phyloP scores from a whole-genome alignment of 192 early-diverging fungal genomes.

The Irineochytrium annulatum region DNA sequence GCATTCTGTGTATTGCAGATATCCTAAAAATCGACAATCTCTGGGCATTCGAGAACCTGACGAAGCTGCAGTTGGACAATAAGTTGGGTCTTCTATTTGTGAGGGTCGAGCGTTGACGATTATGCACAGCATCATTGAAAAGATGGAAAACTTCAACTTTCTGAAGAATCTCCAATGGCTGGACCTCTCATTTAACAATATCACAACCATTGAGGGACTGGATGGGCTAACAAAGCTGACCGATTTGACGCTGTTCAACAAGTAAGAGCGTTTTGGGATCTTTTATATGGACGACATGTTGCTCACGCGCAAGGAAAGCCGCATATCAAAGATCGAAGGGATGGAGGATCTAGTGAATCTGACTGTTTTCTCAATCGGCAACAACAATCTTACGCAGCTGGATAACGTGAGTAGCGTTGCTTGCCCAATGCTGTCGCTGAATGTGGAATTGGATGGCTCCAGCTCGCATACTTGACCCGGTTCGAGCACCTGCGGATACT shows the following conservation, averaged over 20 bases:
- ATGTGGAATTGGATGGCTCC: not conserved
- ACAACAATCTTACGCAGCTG: conserved; percentile 46
- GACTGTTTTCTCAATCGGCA: conserved; percentile 56
- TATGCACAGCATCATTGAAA: conserved; percentile 65
- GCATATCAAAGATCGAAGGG: conserved; percentile 52
- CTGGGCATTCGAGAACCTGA: conserved; percentile 56
- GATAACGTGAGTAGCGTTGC: conserved; percentile 44
- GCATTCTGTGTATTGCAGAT: conserved; percentile 26
- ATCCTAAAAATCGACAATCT: conserved; percentile 65
- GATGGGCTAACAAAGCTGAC: conserved; percentile 51
- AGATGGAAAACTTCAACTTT: conserved; percentile 58
- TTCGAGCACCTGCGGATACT: conserved; percentile 55
- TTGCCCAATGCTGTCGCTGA: not conserved
- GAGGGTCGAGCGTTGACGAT: no score
- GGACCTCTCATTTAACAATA: conserved; percentile 65
- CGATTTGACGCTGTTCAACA: conserved; percentile 62
- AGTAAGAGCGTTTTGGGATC: no score
- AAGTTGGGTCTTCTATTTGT: no score
- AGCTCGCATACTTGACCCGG: conserved; percentile 50
- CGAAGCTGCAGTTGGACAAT: conserved; percentile 63
- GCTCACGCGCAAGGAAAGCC: no score
- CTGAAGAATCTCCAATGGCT: conserved; percentile 59
- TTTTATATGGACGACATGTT: no score
- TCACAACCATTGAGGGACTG: conserved; percentile 56
- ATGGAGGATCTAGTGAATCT: conserved; percentile 57